A percentile compares a stretch with the other conserved stretches of the same genome.
Evolutionary conservation across 345 rosid genomes (phyloP).

Genomic region (Streptanthus diversifolius): DNA sequence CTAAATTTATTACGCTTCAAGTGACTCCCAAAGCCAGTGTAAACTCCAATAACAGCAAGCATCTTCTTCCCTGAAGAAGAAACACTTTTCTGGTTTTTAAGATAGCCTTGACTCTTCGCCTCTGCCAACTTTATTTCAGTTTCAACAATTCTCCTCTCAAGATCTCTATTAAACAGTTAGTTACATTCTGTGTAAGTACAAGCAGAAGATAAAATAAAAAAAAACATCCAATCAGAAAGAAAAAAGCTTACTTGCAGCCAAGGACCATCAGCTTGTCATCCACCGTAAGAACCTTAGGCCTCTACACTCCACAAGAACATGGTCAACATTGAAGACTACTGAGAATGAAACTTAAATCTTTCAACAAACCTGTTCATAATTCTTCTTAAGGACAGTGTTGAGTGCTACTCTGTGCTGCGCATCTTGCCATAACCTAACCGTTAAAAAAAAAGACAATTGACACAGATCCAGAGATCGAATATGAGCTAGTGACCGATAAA

Average conservation of each 20-base stretch:
- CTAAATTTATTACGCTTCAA: slow-evolving; percentile 72
- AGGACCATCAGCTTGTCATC: slow-evolving; percentile 75
- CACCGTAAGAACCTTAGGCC: slow-evolving; percentile 84
- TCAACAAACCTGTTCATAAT: slow-evolving; percentile 54
- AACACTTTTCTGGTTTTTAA: slow-evolving; percentile 45
- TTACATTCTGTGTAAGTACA: background rate
- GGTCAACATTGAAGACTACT: background rate
- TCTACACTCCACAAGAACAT: slow-evolving; percentile 42
- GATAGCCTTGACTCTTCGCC: slow-evolving; percentile 91
- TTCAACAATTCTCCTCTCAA: slow-evolving; percentile 83
- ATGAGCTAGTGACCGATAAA: background rate
- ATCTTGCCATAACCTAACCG: slow-evolving; percentile 90
- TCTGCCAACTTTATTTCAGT: slow-evolving; percentile 90
- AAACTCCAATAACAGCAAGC: slow-evolving; percentile 93
- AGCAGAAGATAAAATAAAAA: background rate
- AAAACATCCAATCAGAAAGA: background rate
- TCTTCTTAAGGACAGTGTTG: slow-evolving; percentile 57
- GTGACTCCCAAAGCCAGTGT: slow-evolving; percentile 88
- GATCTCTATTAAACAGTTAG: slow-evolving; percentile 51
- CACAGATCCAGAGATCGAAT: background rate
- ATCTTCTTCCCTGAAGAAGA: slow-evolving; percentile 53
- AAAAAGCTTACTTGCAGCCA: slow-evolving; percentile 78
- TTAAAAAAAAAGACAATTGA: slow-evolving; percentile 6
- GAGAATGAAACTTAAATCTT: background rate
- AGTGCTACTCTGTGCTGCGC: slow-evolving; percentile 74